Percentiles rank a stretch among this genome's conserved stretches.
phyloP scores from a whole-genome alignment of 805 yeast species.

The Hanseniaspora vineae region DNA sequence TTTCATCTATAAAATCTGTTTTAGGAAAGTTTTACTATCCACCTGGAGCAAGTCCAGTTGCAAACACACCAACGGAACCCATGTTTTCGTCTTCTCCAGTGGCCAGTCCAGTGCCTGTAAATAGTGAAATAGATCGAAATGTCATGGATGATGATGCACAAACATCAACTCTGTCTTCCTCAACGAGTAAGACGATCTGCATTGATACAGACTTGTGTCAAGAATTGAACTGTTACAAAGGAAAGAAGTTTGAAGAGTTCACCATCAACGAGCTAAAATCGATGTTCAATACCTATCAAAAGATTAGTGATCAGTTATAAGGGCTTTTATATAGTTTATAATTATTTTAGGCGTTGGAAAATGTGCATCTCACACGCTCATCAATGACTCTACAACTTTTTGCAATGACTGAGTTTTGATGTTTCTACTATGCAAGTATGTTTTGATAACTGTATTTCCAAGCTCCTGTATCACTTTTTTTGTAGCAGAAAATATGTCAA shows the following conservation, averaged over 20 bases:
- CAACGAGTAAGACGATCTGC: too few relatives aligned
- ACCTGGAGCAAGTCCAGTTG: slow-evolving; percentile 7
- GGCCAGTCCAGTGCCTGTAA: background rate
- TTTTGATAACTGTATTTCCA: slow-evolving; percentile 10
- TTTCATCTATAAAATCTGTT: slow-evolving; percentile 17
- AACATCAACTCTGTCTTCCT: too few relatives aligned
- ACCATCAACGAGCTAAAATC: slow-evolving; percentile 16
- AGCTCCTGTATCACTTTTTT: slow-evolving; percentile 11
- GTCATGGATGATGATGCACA: too few relatives aligned
- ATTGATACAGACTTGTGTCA: background rate
- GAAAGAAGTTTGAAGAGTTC: slow-evolving; percentile 19
- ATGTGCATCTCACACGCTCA: background rate
- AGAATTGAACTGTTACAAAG: slow-evolving; percentile 8
- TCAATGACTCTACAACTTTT: background rate
- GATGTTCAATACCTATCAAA: slow-evolving; percentile 20
- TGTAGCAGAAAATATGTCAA: slow-evolving; percentile 18
- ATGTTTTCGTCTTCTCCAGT: background rate
- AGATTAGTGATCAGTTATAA: slow-evolving; percentile 6
- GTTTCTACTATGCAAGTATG: slow-evolving; percentile 7
- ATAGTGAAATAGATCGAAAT: slow-evolving; percentile 1
- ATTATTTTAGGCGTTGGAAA: too few relatives aligned
- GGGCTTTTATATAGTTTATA: too few relatives aligned
- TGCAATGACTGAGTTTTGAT: background rate
- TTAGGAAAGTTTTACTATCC: slow-evolving; percentile 22
- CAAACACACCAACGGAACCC: too few relatives aligned